A percentile compares a stretch with the other conserved stretches of the same genome.
These are phyloP conservation scores for Acaromyces ingoldii DNA, from an alignment of 1,284 basidiomycete genomes.

Conservation along the genomic window DNA sequence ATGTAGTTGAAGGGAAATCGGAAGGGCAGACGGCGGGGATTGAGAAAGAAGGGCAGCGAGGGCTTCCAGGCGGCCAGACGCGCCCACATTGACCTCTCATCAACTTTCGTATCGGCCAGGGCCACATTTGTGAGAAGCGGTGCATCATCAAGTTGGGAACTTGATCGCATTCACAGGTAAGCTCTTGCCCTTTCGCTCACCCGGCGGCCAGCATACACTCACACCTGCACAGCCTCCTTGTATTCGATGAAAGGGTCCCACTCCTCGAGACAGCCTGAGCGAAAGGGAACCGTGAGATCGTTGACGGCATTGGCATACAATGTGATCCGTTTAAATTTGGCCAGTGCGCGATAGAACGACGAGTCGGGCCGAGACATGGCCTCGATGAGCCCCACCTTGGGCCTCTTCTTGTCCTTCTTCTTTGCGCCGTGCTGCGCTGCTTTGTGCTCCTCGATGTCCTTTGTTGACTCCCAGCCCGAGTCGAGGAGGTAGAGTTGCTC, in stretches of 20 bases:
- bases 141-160: neutral
- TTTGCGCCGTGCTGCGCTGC: neutral
- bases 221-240: slow-evolving; percentile 6
- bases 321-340: slow-evolving; percentile 64
- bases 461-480: slow-evolving; percentile 16
- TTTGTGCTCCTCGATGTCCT: neutral
- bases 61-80: neutral
- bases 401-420: neutral
- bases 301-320: slow-evolving; percentile 73
- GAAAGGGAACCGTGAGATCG: slow-evolving; percentile 45
- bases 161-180: slow-evolving; percentile 10
- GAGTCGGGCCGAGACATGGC: slow-evolving; percentile 56
- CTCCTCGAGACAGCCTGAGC: slow-evolving; percentile 25
- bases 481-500: slow-evolving; percentile 60
- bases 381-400: slow-evolving; percentile 21
- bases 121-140: neutral
- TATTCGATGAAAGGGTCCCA: slow-evolving; percentile 24
- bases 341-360: slow-evolving; percentile 71
- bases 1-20: slow-evolving; percentile 36
- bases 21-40: slow-evolving; percentile 27
- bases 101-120: neutral
- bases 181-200: slow-evolving; percentile 14
- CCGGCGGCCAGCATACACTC: neutral
- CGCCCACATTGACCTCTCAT: neutral
- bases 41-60: slow-evolving; percentile 26